Base-by-base conservation (phyloP, 257 asterid genomes). In the Primulina eburnea region DNA sequence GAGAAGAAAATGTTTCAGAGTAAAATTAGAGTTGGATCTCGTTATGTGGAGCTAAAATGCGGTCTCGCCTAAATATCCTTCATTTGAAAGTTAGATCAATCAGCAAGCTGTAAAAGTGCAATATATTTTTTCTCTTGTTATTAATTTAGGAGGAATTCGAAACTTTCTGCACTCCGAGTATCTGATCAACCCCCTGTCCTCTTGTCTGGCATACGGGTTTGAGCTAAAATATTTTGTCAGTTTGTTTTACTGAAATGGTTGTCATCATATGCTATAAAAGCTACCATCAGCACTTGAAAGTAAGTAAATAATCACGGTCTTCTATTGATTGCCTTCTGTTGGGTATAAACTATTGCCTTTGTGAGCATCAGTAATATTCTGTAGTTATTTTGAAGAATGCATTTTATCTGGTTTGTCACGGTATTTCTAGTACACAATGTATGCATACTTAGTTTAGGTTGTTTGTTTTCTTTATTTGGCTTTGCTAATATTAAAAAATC, bases 301-400 rank as follows among this genome's bases (percentile, higher is more conserved):
- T 2, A 18, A 18, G 55, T 9, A 35, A 34, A 16, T 34, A 18
- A 7, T 18, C 43, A 52, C 37, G 17, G 3, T 60, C 58, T 11
- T 34, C 16, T 35, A 35, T 18, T 72, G 67, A 53, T 71, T 35
- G 71, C 64, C 62, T 65, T 30, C 21, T 5, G 24, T 30, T 62
- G 57, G 40, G 35, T 33, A 8, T 28, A 50, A 34, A 50, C 9
- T 7, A 6, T 28, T 5, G 66, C n/a, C n/a, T 67, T 56, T 55
- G 35, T 6, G 7, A 62, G 43, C 58, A 53, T 34, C 8, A 28
- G 38, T 65, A 43, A n/a, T 29, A 38, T 14, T 40, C 28, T 34
- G 70, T 34, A 20, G 17, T 64, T 8, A 56, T 2, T 70, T 28
- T 18, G 37, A 65, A 58, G 63, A 9, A 58, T 69, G 8, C 38